Evolutionary conservation across 2,329 filamentous ascomycete species (phyloP).

Genomic region (Penicillium sp.): DNA sequence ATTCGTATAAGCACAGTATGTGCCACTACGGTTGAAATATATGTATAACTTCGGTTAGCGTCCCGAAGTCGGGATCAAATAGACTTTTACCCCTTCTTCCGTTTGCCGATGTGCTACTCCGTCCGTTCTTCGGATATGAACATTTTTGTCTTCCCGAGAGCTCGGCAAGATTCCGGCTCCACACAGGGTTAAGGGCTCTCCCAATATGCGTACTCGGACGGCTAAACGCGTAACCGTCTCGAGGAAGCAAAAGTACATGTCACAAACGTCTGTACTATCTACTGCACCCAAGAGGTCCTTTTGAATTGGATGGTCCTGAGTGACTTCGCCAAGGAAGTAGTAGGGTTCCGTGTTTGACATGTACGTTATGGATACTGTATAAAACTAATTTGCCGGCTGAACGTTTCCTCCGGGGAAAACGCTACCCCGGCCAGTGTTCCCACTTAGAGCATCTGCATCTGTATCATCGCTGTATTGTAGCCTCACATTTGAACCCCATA

Average conservation of each 20-base stretch:
- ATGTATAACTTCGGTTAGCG: neutral
- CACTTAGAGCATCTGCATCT: conserved; percentile 14
- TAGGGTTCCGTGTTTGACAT: conserved; percentile 14
- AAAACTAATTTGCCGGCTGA: conserved; percentile 25
- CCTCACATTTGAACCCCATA: conserved; percentile 24
- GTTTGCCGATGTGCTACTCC: neutral
- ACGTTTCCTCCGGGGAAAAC: conserved; percentile 33
- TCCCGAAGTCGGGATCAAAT: neutral
- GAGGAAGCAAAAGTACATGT: neutral
- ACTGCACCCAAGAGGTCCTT: neutral
- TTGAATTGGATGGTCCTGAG: neutral
- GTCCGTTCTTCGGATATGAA: neutral
- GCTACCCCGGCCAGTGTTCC: conserved; percentile 28
- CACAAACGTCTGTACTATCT: neutral
- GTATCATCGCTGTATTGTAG: conserved; percentile 20
- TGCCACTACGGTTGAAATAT: neutral
- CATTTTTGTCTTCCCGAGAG: neutral
- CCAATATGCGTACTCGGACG: conserved; percentile 3
- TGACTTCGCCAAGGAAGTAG: conserved; percentile 7
- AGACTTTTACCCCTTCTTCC: conserved; percentile 6
- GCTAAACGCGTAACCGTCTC: conserved; percentile 11
- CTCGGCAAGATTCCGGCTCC: conserved; percentile 3
- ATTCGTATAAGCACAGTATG: neutral
- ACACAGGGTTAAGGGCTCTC: conserved; percentile 21
- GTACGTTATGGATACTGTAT: neutral